Base-by-base conservation (phyloP, 2,329 filamentous ascomycete genomes). In the Colletotrichum sp. region DNA sequence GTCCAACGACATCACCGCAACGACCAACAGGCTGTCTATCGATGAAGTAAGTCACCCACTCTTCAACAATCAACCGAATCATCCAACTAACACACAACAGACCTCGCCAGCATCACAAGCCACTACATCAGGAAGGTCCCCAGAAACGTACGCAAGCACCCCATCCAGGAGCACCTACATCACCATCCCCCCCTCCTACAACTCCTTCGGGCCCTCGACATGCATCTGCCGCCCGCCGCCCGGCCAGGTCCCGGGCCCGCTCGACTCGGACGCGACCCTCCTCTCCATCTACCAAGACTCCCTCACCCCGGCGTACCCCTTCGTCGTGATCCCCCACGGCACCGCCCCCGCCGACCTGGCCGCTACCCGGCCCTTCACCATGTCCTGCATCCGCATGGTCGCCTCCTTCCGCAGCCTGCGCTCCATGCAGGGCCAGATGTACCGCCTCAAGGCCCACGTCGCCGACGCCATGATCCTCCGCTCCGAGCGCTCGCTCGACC, bases 391-490 rank as follows among this genome's bases (percentile, higher is more conserved):
- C 48, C 82, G 85, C 30, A 89, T 89, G 84, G 87, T 90, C 1
- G 84, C 89, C 1, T 90, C 88, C 0, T 86, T 89, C 63, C 84
- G 86, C 28, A 87, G 87, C 63, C 80, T 88, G 16, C 82, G 83
- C 48, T 89, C 86, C 3, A 89, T 90, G 87, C 82, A 86, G 32
- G 86, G 84, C 0, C 88, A 90, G 78, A 89, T 89, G 84, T 88
- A 86, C 72, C 82, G 84, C 60, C 80, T 90, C 48, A 87, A 88
- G 80, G 81, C 80, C 28, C 84, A 88, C 63, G 80, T 91, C 12
- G 83, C 87, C 5, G 87, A 90, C 32, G 83, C 86, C 71, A 85
- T 90, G 83, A 81, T 90, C n/a, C 84, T 90, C 71, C 84, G 87
- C 3, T 88, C 88, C 0, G 87, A 89, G 68, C 82, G 88, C 15